Percentiles rank a stretch among this genome's conserved stretches.
phyloP scores from a whole-genome alignment of 192 early-diverging fungal species.

The Linnemannia hyalina region DNA sequence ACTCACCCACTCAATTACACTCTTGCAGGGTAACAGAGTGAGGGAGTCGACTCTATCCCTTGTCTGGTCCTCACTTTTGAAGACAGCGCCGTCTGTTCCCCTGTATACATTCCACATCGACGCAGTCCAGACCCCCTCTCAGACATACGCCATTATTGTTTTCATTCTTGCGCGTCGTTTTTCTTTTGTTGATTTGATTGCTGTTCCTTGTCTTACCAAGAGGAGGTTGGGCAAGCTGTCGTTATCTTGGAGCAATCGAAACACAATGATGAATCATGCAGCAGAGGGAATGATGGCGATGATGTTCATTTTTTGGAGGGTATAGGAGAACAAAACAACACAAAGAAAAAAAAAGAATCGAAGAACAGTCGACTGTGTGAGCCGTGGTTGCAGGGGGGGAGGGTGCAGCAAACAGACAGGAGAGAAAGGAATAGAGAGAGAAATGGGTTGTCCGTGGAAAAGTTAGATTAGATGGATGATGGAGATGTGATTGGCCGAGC shows the following conservation, averaged over 20 bases:
- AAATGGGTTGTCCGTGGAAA: conserved; percentile 27
- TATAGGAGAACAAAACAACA: neutral
- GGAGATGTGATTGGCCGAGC: conserved; percentile 39
- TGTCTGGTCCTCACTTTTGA: neutral
- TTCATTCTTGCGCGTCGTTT: neutral
- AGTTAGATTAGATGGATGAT: conserved; percentile 52
- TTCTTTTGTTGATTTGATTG: neutral
- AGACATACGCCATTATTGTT: neutral
- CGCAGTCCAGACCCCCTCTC: neutral
- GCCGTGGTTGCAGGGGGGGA: neutral
- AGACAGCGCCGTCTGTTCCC: neutral
- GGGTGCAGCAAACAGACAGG: neutral
- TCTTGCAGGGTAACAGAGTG: neutral
- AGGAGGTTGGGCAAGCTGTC: neutral
- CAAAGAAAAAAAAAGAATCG: neutral
- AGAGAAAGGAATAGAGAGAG: neutral
- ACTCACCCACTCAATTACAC: neutral
- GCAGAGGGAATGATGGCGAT: neutral
- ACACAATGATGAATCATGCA: neutral
- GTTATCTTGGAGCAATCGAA: conserved; percentile 1
- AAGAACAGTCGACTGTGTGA: neutral
- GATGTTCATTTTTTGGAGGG: neutral
- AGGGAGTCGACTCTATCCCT: neutral
- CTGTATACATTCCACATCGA: neutral
- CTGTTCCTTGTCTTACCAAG: neutral